Conservation (phyloP, 495 filamentous ascomycete genomes). For the Lindgomyces ingoldianus region DNA sequence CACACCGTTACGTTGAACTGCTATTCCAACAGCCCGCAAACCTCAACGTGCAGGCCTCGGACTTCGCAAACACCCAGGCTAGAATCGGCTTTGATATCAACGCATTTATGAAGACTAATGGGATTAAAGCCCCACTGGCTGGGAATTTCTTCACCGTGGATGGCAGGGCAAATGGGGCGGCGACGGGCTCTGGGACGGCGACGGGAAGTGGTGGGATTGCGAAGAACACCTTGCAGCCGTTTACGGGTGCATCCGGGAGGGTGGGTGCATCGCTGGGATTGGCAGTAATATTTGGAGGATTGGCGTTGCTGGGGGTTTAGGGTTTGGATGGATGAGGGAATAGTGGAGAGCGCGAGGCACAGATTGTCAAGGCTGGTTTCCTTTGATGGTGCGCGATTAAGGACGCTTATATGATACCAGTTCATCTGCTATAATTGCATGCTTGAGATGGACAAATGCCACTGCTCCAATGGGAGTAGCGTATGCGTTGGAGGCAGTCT, state of each 20-base stretch:
- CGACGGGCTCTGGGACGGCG: conserved; percentile 10
- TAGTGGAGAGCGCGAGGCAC: too few species aligned
- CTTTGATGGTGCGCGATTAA: too few species aligned
- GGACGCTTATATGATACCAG: too few species aligned
- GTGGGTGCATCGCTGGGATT: background rate
- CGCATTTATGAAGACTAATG: conserved; percentile 18
- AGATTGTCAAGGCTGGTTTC: too few species aligned
- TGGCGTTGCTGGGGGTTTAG: conserved; percentile 11
- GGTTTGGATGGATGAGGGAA: background rate
- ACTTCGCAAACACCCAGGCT: conserved; percentile 9
- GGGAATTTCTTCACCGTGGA: conserved; percentile 34
- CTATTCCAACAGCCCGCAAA: conserved; percentile 26
- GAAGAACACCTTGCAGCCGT: conserved; percentile 25
- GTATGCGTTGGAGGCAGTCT: too few species aligned
- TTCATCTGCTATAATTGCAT: too few species aligned
- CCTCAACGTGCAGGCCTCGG: conserved; percentile 11
- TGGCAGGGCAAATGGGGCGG: conserved; percentile 14
- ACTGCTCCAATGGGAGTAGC: too few species aligned
- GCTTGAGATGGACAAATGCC: too few species aligned
- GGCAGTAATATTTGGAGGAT: conserved; percentile 14
- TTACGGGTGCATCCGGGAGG: conserved; percentile 16
- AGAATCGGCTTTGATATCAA: conserved; percentile 29
- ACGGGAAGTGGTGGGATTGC: conserved; percentile 17
- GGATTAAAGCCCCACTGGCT: conserved; percentile 21
- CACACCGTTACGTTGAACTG: conserved; percentile 33